These are phyloP conservation scores for Elsinoe perseae DNA, from an alignment of 2,329 filamentous ascomycete species.

Conservation along the genomic window DNA sequence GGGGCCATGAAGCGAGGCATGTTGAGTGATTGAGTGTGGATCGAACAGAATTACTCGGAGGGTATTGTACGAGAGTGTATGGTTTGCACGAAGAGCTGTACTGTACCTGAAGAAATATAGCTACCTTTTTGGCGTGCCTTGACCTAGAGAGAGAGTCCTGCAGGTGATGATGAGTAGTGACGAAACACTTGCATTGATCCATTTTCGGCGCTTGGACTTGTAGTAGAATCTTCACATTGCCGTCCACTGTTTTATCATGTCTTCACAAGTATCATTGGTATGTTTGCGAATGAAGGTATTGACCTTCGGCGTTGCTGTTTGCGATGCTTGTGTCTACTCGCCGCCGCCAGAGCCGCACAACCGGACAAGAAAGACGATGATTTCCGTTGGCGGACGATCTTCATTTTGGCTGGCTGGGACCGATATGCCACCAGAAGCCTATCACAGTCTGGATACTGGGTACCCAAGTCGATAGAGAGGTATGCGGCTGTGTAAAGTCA, in stretches of 20 bases:
- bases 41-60: not conserved
- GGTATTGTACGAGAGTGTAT: not conserved
- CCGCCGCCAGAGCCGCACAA: constrained; percentile 1
- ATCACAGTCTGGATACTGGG: not conserved
- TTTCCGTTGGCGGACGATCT: constrained; percentile 1
- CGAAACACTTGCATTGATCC: not conserved
- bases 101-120: constrained; percentile 3
- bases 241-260: not conserved
- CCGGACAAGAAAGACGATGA: not conserved
- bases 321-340: not conserved
- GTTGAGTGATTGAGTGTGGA: not conserved
- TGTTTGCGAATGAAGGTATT: not conserved
- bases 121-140: not conserved
- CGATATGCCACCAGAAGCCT: not conserved
- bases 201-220: not conserved
- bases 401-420: constrained; percentile 6
- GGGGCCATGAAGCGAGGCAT: constrained; percentile 32
- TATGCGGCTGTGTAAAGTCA: not conserved
- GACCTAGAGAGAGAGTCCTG: not conserved
- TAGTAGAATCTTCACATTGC: not conserved
- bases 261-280: not conserved
- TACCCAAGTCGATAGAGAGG: not conserved
- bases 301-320: not conserved
- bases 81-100: not conserved
- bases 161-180: not conserved